Percentiles rank a stretch among this genome's conserved stretches.
phyloP scores from a whole-genome alignment of 2,329 filamentous ascomycete species.

The Diplodia corticola region DNA sequence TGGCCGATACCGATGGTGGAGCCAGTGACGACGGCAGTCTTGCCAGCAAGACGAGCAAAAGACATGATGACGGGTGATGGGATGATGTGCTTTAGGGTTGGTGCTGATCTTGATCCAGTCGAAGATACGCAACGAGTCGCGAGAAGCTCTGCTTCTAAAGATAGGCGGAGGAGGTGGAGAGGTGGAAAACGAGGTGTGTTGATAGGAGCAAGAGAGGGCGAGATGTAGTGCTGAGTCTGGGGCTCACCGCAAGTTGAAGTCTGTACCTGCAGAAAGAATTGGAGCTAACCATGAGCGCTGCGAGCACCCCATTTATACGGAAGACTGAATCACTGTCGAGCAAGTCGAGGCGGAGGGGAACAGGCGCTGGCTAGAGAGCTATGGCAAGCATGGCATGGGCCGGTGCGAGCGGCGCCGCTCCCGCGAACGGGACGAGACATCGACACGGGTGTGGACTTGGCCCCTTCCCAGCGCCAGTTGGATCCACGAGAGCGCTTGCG shows the following conservation, averaged over 20 bases:
- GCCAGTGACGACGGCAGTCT: slow-evolving; percentile 37
- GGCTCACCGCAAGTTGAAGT: slow-evolving; percentile 18
- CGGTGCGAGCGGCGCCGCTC: not conserved
- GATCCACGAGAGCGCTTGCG: slow-evolving; percentile 18
- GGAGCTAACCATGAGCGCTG: slow-evolving; percentile 12
- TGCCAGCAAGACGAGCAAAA: slow-evolving; percentile 19
- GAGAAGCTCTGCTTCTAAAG: slow-evolving; percentile 15
- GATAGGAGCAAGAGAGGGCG: slow-evolving; percentile 9
- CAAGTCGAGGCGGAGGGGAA: not conserved
- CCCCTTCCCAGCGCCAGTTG: slow-evolving; percentile 4
- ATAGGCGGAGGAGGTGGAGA: not conserved
- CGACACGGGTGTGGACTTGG: slow-evolving; percentile 13
- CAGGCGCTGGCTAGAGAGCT: not conserved
- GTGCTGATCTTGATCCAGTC: slow-evolving; percentile 15
- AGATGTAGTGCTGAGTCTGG: slow-evolving; percentile 3
- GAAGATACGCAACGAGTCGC: slow-evolving; percentile 6
- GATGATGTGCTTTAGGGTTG: slow-evolving; percentile 8
- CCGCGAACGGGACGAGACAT: not conserved
- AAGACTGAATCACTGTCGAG: not conserved
- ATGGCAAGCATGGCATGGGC: not conserved
- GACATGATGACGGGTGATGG: not conserved
- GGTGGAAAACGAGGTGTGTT: slow-evolving; percentile 1
- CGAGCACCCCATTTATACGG: slow-evolving; percentile 9
- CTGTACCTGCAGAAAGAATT: slow-evolving; percentile 11
- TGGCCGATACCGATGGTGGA: slow-evolving; percentile 36